phyloP scores from a whole-genome alignment of 495 filamentous ascomycete species.

The Penicillium longicatenatum region DNA sequence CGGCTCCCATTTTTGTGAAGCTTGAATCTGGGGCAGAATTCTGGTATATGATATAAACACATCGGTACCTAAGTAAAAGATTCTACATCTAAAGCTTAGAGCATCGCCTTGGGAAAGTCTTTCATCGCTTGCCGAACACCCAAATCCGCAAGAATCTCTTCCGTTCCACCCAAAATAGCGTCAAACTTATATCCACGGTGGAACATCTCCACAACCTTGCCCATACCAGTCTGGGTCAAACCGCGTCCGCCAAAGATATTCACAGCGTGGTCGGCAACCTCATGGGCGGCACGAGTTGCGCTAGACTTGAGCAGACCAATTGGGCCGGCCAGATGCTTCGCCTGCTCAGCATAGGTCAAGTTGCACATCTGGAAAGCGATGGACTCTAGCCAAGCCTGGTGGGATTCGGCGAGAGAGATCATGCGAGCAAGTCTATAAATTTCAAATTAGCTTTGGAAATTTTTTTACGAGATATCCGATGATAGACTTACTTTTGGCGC shows the following conservation, averaged over 20 bases:
- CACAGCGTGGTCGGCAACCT: slow-evolving; percentile 78
- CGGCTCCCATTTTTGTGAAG: not conserved
- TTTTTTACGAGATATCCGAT: not conserved
- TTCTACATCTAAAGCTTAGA: slow-evolving; percentile 45
- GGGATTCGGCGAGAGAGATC: slow-evolving; percentile 78
- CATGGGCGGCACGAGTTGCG: slow-evolving; percentile 72
- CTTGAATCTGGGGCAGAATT: not conserved
- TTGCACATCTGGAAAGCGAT: slow-evolving; percentile 87
- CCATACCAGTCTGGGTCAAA: slow-evolving; percentile 82
- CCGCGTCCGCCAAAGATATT: slow-evolving; percentile 88
- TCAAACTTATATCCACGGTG: slow-evolving; percentile 88
- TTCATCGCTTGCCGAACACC: slow-evolving; percentile 82
- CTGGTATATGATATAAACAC: not conserved
- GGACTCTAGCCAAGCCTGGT: slow-evolving; percentile 84
- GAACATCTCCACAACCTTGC: slow-evolving; percentile 77
- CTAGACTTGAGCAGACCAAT: slow-evolving; percentile 84
- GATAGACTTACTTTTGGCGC: slow-evolving; percentile 63
- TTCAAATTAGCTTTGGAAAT: slow-evolving; percentile 2
- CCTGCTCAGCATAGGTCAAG: slow-evolving; percentile 78
- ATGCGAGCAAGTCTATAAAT: slow-evolving; percentile 70
- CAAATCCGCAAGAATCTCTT: slow-evolving; percentile 81
- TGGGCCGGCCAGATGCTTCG: slow-evolving; percentile 74
- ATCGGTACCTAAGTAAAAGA: not conserved
- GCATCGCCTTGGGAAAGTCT: slow-evolving; percentile 79
- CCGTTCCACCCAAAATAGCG: slow-evolving; percentile 80